Base-by-base conservation (phyloP, 2,329 filamentous ascomycete species). In the Westerdykella ornata region DNA sequence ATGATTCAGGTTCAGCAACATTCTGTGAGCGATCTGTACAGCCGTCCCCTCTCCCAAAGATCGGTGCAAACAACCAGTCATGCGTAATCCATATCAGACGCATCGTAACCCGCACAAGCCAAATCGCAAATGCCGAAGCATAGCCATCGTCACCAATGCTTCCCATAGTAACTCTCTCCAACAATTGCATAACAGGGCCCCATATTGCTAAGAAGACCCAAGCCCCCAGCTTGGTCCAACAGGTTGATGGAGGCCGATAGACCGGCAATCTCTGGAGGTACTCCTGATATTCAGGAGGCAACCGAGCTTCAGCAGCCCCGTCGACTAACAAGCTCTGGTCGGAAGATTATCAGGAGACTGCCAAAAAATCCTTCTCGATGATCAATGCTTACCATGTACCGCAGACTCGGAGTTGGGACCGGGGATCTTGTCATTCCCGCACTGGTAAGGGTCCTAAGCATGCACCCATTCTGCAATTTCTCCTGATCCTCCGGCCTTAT, bases 1-100 rank as follows among this genome's bases (percentile, higher is more conserved):
- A 11, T 11, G 8, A 26, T 26, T 26, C 22, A 26, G 8, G 8
- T 9, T 26, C 7, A 26, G 22, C 8, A 9, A 26, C 22, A 26
- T 9, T 9, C 22, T 26, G 22, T 11, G 8, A 11, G 8, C 12
- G 8, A 7, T 26, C 22, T 26, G 22, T 9, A 11, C 22, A 4
- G 22, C 45, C 45, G 33, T 48, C 45, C 12, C 45, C 45, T 5
- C 42, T 22, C 2, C 43, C 45, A 22, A 38, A 48, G 2, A 48
- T 29, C 2, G 45, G 42, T 2, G 41, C 36, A 35, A 40, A 40
- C 3, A 44, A 16, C 13, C 14, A 42, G 31, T 47, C 41, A 26
- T 47, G 45, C 17, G n/a, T 11, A 12, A 17, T 9, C 45, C 45
- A 47, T 9, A 47, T 44, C 14, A 44, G 4, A 15, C 20, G 12